Percentiles rank a stretch among this genome's conserved stretches.
Evolutionary conservation across 345 rosid species (phyloP).

Genomic region (Adansonia digitata): DNA sequence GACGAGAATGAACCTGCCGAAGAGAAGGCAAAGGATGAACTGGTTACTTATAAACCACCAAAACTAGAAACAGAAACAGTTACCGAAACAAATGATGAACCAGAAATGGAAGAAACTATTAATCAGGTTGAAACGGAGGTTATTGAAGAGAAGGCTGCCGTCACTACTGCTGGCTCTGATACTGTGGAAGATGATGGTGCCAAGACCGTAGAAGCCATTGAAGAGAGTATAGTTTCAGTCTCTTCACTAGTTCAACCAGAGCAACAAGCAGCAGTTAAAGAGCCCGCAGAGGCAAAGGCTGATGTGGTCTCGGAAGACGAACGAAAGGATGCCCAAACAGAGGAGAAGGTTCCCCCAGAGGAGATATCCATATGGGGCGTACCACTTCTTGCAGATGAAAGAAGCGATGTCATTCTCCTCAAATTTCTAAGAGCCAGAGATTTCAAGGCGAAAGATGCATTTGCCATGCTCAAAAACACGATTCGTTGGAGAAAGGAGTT

Average conservation of each 20-base stretch:
- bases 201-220: constrained; percentile 78
- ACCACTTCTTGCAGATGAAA: constrained; percentile 46
- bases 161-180: constrained; percentile 17
- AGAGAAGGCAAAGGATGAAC: constrained; percentile 4
- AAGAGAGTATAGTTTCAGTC: constrained; percentile 65
- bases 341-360: constrained; percentile 17
- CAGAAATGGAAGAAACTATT: constrained; percentile 21
- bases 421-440: constrained; percentile 64
- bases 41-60: background rate
- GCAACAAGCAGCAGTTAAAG: constrained; percentile 7
- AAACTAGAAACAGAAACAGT: background rate
- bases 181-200: constrained; percentile 71
- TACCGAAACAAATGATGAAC: background rate
- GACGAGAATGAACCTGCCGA: constrained; percentile 14
- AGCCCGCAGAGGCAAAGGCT: background rate
- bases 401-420: constrained; percentile 53
- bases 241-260: constrained; percentile 26
- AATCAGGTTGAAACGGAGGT: constrained; percentile 19
- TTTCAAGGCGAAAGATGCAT: constrained; percentile 57
- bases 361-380: constrained; percentile 51
- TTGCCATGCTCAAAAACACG: constrained; percentile 48
- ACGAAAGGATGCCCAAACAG: constrained; percentile 15
- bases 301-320: constrained; percentile 14
- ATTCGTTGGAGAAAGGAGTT: constrained; percentile 55
- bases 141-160: constrained; percentile 13